phyloP scores from a whole-genome alignment of 257 asterid species.

The Przewalskia tangutica region DNA sequence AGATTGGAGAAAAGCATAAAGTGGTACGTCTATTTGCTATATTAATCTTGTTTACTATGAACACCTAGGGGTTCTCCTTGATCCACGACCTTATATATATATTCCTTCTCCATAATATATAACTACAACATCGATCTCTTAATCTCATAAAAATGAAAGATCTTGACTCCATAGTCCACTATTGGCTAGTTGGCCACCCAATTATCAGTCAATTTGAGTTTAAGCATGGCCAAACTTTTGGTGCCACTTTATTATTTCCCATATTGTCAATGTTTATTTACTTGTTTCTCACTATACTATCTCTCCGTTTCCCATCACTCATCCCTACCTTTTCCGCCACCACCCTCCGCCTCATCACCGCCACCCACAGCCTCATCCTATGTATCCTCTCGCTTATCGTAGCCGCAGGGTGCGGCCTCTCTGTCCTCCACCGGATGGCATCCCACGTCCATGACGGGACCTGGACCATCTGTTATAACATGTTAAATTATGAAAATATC shows the following conservation, averaged over 20 bases:
- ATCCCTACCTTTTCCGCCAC: conserved; percentile 27
- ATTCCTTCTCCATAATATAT: background rate
- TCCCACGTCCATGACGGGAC: conserved; percentile 27
- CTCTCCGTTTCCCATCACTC: conserved; percentile 24
- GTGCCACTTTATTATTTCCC: conserved; percentile 50
- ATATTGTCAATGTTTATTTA: conserved; percentile 39
- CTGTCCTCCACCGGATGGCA: conserved; percentile 52
- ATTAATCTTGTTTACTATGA: no score
- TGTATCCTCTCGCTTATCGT: conserved; percentile 59
- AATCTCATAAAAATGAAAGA: conserved; percentile 22
- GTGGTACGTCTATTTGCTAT: no score
- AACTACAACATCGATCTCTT: background rate
- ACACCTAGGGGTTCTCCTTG: no score
- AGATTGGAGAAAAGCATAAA: no score
- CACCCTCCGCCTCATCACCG: conserved; percentile 57
- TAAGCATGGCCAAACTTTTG: conserved; percentile 45
- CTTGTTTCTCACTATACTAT: conserved; percentile 42
- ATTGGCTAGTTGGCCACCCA: conserved; percentile 74
- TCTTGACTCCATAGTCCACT: conserved; percentile 24
- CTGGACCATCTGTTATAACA: conserved; percentile 55
- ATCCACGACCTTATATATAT: background rate
- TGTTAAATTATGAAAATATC: conserved; percentile 20
- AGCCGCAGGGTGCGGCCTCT: conserved; percentile 51
- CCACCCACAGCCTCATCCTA: conserved; percentile 60
- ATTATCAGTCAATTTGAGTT: conserved; percentile 49